Base-by-base conservation (phyloP, 352 stramenopile species). In the Halophytophthora polymorphica region DNA sequence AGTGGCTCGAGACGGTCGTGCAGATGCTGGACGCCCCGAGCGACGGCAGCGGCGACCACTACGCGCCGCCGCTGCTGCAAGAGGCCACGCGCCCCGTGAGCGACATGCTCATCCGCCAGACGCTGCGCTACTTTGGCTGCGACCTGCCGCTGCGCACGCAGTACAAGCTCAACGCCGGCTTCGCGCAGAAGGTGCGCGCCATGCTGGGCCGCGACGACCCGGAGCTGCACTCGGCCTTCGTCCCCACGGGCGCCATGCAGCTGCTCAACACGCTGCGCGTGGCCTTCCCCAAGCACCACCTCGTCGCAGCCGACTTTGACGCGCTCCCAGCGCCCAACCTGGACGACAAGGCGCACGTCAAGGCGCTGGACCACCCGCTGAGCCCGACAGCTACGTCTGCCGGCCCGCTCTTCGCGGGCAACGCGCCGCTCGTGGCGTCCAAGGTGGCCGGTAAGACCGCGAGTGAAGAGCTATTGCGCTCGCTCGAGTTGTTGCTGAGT, bases 261-360 rank as follows among this genome's bases (percentile, higher is more conserved):
- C 59, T 97, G 18, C 56, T 97, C 22, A 83, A 96, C 48, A 92
- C 75, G 44, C 73, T 97, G 21, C 64, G 68, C 6, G 58, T 61
- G 35, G 80, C 71, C 21, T 93, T 96, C 51, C 88, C 88, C 11
- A 79, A 80, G 22, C 88, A 97, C 49, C 83, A 94, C 44, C 50
- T 95, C 17, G 88, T 97, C 45, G 81, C 87, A 17, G 85, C 88
- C 3, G 88, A 97, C 50, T 97, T 96, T 45, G 87, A 97, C 51
- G 71, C 77, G 44, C 77, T 97, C 1, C 83, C 86, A 1, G 63
- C 83, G 5, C 87, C 87, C 10, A 80, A 81, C 12, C 58, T 93
- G 28, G 66, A 77, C 46, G 50, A 65, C 4, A 69, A 63, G 8
- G 81, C 77, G 18, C 7, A 61, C 4, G 53, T 85, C 18, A 83